phyloP scores from a whole-genome alignment of 257 asterid species.

The Rehmannia glutinosa region DNA sequence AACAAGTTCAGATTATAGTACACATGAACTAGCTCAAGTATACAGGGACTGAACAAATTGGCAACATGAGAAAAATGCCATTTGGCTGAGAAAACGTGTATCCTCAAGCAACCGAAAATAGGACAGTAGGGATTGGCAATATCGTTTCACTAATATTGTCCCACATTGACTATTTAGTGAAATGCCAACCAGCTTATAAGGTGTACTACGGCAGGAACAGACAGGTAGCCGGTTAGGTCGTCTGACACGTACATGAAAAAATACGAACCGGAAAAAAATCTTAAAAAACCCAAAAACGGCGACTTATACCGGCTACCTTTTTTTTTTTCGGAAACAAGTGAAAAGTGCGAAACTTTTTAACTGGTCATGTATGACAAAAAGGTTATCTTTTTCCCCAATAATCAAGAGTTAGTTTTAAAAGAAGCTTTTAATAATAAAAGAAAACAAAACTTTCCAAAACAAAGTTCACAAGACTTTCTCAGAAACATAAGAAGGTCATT shows the following conservation, averaged over 20 bases:
- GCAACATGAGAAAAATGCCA: too few species aligned
- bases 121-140: too few species aligned
- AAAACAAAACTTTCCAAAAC: not conserved
- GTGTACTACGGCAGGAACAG: not conserved
- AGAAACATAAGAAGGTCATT: not conserved
- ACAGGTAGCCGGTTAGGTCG: constrained; percentile 5
- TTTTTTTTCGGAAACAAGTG: too few species aligned
- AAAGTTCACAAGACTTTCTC: not conserved
- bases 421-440: too few species aligned
- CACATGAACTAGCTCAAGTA: too few species aligned
- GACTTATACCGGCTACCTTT: constrained; percentile 5
- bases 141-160: not conserved
- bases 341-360: not conserved
- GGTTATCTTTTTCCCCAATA: too few species aligned
- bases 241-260: not conserved
- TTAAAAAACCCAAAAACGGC: not conserved
- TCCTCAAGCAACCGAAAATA: too few species aligned
- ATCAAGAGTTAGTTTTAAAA: too few species aligned
- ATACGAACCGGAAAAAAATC: not conserved
- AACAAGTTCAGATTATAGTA: too few species aligned
- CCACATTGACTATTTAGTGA: not conserved
- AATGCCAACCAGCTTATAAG: too few species aligned
- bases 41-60: too few species aligned
- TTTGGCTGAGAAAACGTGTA: too few species aligned
- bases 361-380: not conserved